Evolutionary conservation across 306 rosid species (phyloP), one percentile per base, ranked within the genome.

Genomic region (Casuarina equisetifolia): DNA sequence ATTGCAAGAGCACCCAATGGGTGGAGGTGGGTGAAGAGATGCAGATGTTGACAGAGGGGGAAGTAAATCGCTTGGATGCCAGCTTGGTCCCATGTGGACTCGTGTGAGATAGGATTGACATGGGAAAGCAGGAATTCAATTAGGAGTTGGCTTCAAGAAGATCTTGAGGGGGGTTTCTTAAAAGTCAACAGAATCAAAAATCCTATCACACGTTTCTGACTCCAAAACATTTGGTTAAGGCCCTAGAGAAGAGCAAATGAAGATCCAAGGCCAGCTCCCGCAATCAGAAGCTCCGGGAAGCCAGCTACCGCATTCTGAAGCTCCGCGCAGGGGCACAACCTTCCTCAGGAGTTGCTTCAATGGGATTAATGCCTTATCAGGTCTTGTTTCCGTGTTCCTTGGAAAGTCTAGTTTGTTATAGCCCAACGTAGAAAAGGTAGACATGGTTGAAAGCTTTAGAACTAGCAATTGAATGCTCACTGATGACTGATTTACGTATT

Each of bases 361-460:
- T 78, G 94, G 94, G 32, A 72, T 91, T 76, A 93, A 93, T 48
- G 74, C 88, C 46, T 77, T 93, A 39, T 81, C 97, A 81, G 98
- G 96, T 86, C 15, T 25, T 74, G 32, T 44, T 39, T 81, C 52
- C 43, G 17, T 61, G 12, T 12, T 16, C 49, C 63, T 55, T 53
- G 35, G 7, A 39, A 51, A 4, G 32, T 25, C 52, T 64, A 17
- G 25, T 45, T 44, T 25, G 20, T 35, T 5, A n/a, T 13, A 32
- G 50, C 3, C n/a, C 3, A 36, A 20, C 2, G 17, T 43, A 15
- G 9, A 59, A 25, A 25, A 9, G 39, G 13, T 25, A 9, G 38
- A 32, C 40, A 58, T 25, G 62, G 6, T 0, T 9, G 38, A 57
- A 20, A 7, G 36, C 2, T 57, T 5, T 8, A 57, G 9, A 57